Evolutionary conservation across 2,329 filamentous ascomycete species (phyloP), one percentile per base, ranked within the genome.

Genomic region (Sporothrix variecibatus): DNA sequence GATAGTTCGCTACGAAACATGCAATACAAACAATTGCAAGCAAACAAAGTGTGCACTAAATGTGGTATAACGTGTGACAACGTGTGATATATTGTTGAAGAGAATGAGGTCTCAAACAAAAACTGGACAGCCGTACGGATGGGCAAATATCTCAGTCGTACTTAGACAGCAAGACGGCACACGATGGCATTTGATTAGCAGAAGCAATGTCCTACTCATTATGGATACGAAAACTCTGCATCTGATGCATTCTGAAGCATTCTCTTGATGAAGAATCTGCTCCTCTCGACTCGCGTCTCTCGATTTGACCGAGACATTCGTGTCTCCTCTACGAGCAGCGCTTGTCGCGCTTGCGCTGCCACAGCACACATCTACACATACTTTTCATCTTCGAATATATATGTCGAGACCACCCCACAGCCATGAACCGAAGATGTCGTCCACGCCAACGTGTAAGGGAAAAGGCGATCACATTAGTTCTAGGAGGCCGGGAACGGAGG

Each of bases 401-500:
- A 82, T 87, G 84, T 87, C 80, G 84, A 79, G 81, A 86, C 81
- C 83, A 85, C 84, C 85, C 85, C 86, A 87, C 86, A 85, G 85
- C 83, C 84, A 82, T 81, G 81, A 82, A 84, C 85, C 84, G 82
- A 74, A 77, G 76, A 82, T 78, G 81, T 77, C 79, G 81, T 81
- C 80, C 80, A 79, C 78, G 84, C 82, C 85, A 86, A 69, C 83
- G 80, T 83, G 82, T 81, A 84, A 86, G 77, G 79, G 79, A 79
- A 78, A 76, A 85, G 85, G 84, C 81, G 80, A 79, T 84, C 82
- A 83, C 84, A 78, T 79, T 82, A 75, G 78, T 87, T 87, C 75
- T 84, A 78, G 85, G 85, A 81, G 86, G 86, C 86, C 85, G 86
- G 86, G 86, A 87, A 87, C 86, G 86, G 85, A 86, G 84, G 85